Base-by-base conservation (phyloP, 257 asterid genomes). In the Orobanche coerulescens region DNA sequence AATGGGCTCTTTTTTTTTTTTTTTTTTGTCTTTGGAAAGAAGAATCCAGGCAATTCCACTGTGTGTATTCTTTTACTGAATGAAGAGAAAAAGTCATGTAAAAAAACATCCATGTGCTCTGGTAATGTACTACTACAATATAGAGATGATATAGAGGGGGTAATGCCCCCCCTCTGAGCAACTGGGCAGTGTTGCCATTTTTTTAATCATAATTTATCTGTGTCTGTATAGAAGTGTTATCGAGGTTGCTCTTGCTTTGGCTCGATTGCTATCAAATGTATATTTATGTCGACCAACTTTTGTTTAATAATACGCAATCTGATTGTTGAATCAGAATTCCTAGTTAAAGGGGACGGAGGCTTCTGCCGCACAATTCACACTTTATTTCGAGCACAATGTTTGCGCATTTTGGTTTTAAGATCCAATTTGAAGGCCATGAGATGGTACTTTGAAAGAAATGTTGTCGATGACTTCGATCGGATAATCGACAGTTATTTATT, bases 171-270 rank as follows among this genome's bases (percentile, higher is more conserved):
- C 34, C 8, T n/a, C n/a, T 43, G 65, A 22, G 65, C 51, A 51
- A 61, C 66, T 37, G 51, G 33, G 68, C 54, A 14, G 52, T 65
- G 9, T 6, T 0, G 13, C 28, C 36, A 7, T 43, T 34, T 34
- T 62, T n/a, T n/a, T n/a, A n/a, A 62, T 51, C 26, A 44, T 51
- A n/a, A 62, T 23, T 43, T 28, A 22, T 73, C 22, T 49, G 18
- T 40, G 22, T 61, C 63, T 78, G 81, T 78, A 75, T 66, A 74
- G 78, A 40, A 65, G 74, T n/a, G n/a, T 37, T 59, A 15, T 51
- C 44, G 4, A 60, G 62, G 73, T 40, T 67, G 59, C 50, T 39
- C 30, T 47, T 12, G 40, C 49, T 24, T 37, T 54, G 54, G 22
- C 71, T 44, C 46, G 49, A 28, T 59, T 26, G 13, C 62, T 58